Evolutionary conservation across 768 basidiomycete genomes (phyloP), one percentile per base, ranked within the genome.

Genomic region (Boletus pseudopeckii): DNA sequence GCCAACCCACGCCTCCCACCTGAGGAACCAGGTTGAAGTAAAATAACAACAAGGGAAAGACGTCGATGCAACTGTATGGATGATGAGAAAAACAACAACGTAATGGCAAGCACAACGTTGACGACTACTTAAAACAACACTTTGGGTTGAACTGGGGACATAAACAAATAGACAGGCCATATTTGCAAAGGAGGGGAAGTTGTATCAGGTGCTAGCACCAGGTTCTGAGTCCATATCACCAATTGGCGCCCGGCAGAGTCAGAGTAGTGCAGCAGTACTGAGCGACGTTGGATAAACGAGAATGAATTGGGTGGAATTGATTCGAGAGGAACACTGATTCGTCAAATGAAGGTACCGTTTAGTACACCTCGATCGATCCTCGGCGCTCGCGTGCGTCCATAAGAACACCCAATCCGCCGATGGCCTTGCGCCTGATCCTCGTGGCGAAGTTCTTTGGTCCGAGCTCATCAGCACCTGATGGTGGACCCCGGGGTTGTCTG

Each of bases 391-490:
- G 82, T 33, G 90, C 88, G 63, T 80, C 86, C 80, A 91, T 84
- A 61, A 92, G 80, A 65, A 81, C 81, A 51, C 86, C 86, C 47
- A 92, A 74, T 26, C 90, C 88, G 33, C 86, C 88, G 55, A 92
- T 88, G 18, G 91, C 90, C 77, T 88, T 83, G 64, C 88, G 82
- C 71, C 90, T 81, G 72, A 90, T 87, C 62, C 91, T 83, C 36
- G 85, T 84, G 7, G 91, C 91, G 75, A 93, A 93, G 70, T 93
- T 93, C 79, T 89, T 87, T 41, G 88, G 86, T 18, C 87, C 86
- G 46, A 93, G 82, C 66, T 93, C 91, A 64, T 93, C 91, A 58
- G 84, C 83, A 65, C 88, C 86, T 22, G 88, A 88, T 41, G 92
- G 92, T 52, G 92, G 92, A 63, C 92, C 92, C 54, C 85, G 82